A percentile compares a stretch with the other conserved stretches of the same genome.
phyloP scores from a whole-genome alignment of 2,329 filamentous ascomycete genomes.

The Fusarium albidum region DNA sequence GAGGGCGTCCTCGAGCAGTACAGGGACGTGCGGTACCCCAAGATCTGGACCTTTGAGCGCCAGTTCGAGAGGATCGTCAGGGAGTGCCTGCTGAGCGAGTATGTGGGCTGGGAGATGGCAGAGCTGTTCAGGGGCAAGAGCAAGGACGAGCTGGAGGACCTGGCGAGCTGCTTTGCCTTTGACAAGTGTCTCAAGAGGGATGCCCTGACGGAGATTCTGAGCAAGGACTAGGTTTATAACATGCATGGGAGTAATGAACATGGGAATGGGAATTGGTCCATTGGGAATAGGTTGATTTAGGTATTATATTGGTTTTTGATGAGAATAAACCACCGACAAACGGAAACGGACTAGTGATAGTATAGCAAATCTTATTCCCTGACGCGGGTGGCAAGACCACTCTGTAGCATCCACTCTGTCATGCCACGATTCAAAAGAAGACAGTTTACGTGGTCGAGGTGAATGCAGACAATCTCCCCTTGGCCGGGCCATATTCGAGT shows the following conservation, averaged over 20 bases:
- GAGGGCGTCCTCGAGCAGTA: slow-evolving; percentile 53
- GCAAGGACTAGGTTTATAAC: slow-evolving; percentile 19
- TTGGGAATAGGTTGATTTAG: background rate
- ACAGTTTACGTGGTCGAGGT: no score
- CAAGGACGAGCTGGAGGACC: slow-evolving; percentile 60
- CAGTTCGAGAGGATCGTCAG: slow-evolving; percentile 56
- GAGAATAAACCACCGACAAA: no score
- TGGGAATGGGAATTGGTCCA: no score
- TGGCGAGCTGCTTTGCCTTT: slow-evolving; percentile 60
- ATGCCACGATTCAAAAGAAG: no score
- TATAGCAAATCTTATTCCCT: no score
- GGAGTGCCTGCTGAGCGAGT: slow-evolving; percentile 54
- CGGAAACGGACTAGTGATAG: no score
- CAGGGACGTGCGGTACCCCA: slow-evolving; percentile 55
- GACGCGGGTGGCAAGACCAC: no score
- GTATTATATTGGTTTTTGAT: no score
- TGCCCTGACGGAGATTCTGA: slow-evolving; percentile 59
- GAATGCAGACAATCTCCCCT: no score
- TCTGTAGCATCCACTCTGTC: no score
- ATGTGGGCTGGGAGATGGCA: slow-evolving; percentile 62
- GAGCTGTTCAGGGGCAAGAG: slow-evolving; percentile 61
- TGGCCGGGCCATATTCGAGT: no score
- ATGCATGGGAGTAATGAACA: no score
- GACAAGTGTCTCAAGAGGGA: slow-evolving; percentile 62
- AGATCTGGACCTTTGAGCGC: slow-evolving; percentile 58